A percentile compares a stretch with the other conserved stretches of the same genome.
Conservation (phyloP, 2,329 filamentous ascomycete species). For the Diaporthe eres region DNA sequence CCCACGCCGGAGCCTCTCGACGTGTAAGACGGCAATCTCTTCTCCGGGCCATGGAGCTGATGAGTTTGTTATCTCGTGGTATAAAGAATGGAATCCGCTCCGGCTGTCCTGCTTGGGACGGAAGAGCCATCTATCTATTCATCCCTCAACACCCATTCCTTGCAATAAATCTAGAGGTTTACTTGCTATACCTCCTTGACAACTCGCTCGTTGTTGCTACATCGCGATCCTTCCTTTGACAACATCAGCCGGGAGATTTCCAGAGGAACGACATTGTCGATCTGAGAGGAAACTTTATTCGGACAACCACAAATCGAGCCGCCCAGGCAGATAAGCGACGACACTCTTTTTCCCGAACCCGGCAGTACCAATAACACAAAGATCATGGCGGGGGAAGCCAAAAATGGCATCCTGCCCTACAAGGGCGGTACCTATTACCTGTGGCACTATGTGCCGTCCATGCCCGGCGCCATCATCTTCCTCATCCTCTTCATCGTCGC, state of each 20-base stretch:
- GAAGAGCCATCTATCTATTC: background rate
- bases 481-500: slow-evolving; percentile 56
- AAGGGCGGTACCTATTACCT: slow-evolving; percentile 50
- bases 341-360: background rate
- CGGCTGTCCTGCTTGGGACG: background rate
- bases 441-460: slow-evolving; percentile 56
- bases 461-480: slow-evolving; percentile 60
- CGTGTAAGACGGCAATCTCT: slow-evolving; percentile 16
- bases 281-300: background rate
- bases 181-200: background rate
- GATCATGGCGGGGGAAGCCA: background rate
- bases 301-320: background rate
- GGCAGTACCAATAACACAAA: background rate
- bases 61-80: background rate
- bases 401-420: slow-evolving; percentile 52
- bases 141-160: background rate
- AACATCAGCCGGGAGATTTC: background rate
- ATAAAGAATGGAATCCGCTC: slow-evolving; percentile 27
- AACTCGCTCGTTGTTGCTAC: too few species aligned
- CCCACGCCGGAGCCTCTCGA: slow-evolving; percentile 18
- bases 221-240: background rate
- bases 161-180: background rate
- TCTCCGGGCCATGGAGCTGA: background rate
- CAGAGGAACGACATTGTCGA: background rate
- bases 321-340: background rate